phyloP scores from a whole-genome alignment of 2,329 filamentous ascomycete genomes.

The Talaromyces sp. region DNA sequence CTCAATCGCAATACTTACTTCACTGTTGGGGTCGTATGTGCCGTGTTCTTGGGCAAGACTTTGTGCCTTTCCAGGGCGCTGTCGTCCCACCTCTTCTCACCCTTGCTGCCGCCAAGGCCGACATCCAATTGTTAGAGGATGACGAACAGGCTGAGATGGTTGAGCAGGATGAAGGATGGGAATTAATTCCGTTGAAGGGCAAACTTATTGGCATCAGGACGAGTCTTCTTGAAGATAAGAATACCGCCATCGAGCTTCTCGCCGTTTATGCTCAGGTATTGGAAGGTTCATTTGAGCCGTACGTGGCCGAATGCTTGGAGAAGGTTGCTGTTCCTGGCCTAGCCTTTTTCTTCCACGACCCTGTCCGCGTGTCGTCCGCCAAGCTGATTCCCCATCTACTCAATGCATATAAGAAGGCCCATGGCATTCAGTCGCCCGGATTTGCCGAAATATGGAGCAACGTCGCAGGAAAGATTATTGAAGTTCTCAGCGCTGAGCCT shows the following conservation, averaged over 20 bases:
- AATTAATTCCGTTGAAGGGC: slow-evolving; percentile 91
- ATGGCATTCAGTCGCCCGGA: slow-evolving; percentile 73
- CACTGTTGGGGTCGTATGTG: slow-evolving; percentile 99
- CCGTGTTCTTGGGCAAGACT: slow-evolving; percentile 83
- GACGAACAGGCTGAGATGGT: slow-evolving; percentile 91
- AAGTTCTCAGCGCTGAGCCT: slow-evolving; percentile 88
- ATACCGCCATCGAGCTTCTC: slow-evolving; percentile 98
- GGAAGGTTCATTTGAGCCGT: slow-evolving; percentile 87
- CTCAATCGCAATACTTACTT: slow-evolving; percentile 92
- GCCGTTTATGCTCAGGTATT: slow-evolving; percentile 96
- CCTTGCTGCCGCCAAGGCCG: slow-evolving; percentile 89
- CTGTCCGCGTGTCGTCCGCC: slow-evolving; percentile 88
- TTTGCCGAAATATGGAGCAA: slow-evolving; percentile 78
- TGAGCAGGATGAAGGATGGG: slow-evolving; percentile 95
- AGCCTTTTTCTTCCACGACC: slow-evolving; percentile 98
- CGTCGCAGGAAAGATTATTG: slow-evolving; percentile 85
- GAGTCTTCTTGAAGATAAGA: slow-evolving; percentile 94
- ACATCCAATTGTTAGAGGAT: slow-evolving; percentile 92
- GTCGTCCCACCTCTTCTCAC: slow-evolving; percentile 94
- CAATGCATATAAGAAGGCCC: slow-evolving; percentile 89
- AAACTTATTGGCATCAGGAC: slow-evolving; percentile 99
- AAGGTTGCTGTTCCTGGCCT: slow-evolving; percentile 91
- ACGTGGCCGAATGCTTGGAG: slow-evolving; percentile 89
- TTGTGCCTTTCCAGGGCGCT: slow-evolving; percentile 83
- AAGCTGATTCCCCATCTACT: slow-evolving; percentile 91